A percentile compares a stretch with the other conserved stretches of the same genome.
phyloP scores from a whole-genome alignment of 2,329 filamentous ascomycete species.

The Aspergillus sp. region DNA sequence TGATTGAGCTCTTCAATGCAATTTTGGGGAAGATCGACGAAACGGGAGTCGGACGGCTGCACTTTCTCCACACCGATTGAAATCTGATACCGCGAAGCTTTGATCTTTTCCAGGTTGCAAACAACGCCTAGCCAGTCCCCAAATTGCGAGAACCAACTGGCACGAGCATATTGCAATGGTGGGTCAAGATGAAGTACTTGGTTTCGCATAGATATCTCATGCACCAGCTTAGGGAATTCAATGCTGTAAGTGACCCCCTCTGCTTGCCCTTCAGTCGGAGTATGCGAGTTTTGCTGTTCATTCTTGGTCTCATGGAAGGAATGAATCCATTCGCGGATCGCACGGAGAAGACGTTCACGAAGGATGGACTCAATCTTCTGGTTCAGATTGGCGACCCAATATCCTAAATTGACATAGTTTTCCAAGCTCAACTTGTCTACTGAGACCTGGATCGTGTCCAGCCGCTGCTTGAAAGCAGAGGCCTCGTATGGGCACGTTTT shows the following conservation, averaged over 20 bases:
- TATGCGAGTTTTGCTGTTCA: constrained; percentile 26
- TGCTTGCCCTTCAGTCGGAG: constrained; percentile 20
- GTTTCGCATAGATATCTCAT: constrained; percentile 96
- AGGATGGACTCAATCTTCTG: constrained; percentile 77
- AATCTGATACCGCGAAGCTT: constrained; percentile 93
- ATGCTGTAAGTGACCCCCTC: constrained; percentile 36
- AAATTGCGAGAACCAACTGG: constrained; percentile 89
- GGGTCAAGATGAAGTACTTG: constrained; percentile 97
- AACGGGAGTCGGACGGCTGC: constrained; percentile 54
- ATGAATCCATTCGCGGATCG: constrained; percentile 82
- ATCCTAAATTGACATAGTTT: constrained; percentile 87
- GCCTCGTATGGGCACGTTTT: constrained; percentile 80
- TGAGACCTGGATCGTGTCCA: constrained; percentile 84
- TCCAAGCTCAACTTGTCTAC: constrained; percentile 97
- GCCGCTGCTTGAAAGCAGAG: constrained; percentile 72
- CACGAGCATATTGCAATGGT: constrained; percentile 84
- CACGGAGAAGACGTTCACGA: constrained; percentile 76
- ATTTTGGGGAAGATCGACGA: constrained; percentile 78
- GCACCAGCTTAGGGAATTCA: constrained; percentile 59
- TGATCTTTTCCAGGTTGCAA: constrained; percentile 90
- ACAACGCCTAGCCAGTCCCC: constrained; percentile 92
- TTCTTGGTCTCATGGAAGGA: constrained; percentile 67
- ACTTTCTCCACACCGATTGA: constrained; percentile 56
- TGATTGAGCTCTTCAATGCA: constrained; percentile 76
- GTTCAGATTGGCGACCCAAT: constrained; percentile 89